Evolutionary conservation across 345 rosid genomes (phyloP).

Genomic region (Arabidopsis thaliana): DNA sequence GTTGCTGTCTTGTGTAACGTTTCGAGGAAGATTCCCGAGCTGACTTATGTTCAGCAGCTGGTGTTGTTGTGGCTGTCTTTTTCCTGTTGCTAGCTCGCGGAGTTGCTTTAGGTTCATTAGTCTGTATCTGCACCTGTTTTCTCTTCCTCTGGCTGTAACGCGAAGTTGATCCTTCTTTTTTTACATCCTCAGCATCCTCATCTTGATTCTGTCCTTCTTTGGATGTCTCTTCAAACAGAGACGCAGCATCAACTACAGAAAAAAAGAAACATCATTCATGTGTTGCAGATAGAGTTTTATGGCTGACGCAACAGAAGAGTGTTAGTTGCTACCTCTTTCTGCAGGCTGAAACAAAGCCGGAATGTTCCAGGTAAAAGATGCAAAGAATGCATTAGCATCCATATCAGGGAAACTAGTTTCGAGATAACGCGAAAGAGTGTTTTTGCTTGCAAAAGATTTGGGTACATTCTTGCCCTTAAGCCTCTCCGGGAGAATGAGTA

Average conservation of each 20-base stretch:
- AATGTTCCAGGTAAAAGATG: constrained; percentile 77
- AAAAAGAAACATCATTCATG: background rate
- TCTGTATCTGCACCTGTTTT: constrained; percentile 38
- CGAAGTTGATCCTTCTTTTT: constrained; percentile 23
- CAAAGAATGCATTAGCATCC: constrained; percentile 65
- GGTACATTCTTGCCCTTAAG: constrained; percentile 39
- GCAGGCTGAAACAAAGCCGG: constrained; percentile 53
- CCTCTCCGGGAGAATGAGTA: constrained; percentile 58
- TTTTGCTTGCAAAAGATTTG: constrained; percentile 59
- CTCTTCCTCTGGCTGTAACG: constrained; percentile 50
- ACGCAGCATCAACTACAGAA: constrained; percentile 43
- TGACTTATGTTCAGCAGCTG: constrained; percentile 40
- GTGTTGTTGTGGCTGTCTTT: constrained; percentile 40
- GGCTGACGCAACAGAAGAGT: background rate
- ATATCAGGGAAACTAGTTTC: constrained; percentile 53
- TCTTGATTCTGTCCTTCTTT: constrained; percentile 36
- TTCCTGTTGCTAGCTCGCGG: constrained; percentile 41
- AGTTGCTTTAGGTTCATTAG: constrained; percentile 34
- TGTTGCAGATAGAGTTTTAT: background rate
- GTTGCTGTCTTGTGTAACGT: constrained; percentile 34
- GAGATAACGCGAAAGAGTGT: constrained; percentile 57
- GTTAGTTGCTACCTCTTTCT: constrained; percentile 43
- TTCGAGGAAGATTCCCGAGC: constrained; percentile 39
- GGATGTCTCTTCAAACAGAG: constrained; percentile 36
- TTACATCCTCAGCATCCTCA: constrained; percentile 32